Conservation (phyloP, 129 eudicot genomes). For the Chrysanthemum seticuspe region DNA sequence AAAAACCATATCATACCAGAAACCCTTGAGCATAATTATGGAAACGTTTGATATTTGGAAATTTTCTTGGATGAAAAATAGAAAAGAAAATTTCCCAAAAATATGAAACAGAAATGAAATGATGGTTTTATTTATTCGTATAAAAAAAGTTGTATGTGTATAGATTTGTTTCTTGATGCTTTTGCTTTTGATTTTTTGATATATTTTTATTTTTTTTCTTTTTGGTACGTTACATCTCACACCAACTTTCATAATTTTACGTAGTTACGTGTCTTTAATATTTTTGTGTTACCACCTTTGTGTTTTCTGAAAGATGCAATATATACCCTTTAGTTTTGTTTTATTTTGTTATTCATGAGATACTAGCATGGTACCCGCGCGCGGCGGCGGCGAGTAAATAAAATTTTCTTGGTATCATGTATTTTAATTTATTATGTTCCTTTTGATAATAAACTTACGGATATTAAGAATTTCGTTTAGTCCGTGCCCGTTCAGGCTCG, state of each 20-base stretch:
- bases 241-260: conserved; percentile 23
- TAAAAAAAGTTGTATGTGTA: background rate
- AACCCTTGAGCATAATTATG: conserved; percentile 27
- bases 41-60: conserved; percentile 29
- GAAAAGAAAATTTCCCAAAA: conserved; percentile 24
- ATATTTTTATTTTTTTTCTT: background rate
- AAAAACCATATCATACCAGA: conserved; percentile 21
- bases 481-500: no score
- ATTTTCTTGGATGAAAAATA: conserved; percentile 17
- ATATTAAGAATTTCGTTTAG: no score
- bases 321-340: conserved; percentile 2
- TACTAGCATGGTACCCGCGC: no score
- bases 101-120: conserved; percentile 25
- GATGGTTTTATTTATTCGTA: conserved; percentile 15
- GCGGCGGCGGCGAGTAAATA: no score
- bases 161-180: conserved; percentile 29
- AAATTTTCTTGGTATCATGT: no score
- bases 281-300: background rate
- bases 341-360: background rate
- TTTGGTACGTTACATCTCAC: background rate
- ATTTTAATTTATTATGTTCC: no score
- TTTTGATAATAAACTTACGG: no score
- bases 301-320: background rate
- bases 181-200: conserved; percentile 18
- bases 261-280: background rate